These are phyloP conservation scores for Trametes punicea DNA, from an alignment of 768 basidiomycete genomes.

Conservation along the genomic window DNA sequence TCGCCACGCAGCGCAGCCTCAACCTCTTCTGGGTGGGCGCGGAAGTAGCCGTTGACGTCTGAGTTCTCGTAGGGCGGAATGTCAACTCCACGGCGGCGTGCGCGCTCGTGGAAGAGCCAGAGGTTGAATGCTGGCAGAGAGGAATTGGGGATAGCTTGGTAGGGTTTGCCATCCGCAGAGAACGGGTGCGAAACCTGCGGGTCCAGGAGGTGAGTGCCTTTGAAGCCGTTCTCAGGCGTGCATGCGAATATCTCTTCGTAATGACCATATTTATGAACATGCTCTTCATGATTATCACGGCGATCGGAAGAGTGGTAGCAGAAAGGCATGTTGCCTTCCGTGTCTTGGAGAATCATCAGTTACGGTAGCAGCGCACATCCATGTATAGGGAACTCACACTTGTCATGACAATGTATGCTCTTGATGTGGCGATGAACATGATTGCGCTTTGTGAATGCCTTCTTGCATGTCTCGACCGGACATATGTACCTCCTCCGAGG, in stretches of 20 bases:
- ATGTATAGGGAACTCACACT: conserved; percentile 57
- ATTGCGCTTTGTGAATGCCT: conserved; percentile 75
- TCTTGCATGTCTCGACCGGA: conserved; percentile 66
- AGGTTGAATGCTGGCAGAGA: neutral
- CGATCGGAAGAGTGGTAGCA: conserved; percentile 74
- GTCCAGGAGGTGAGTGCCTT: conserved; percentile 15
- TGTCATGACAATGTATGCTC: conserved; percentile 78
- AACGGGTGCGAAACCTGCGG: neutral
- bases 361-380: no score
- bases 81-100: neutral
- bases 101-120: conserved; percentile 5
- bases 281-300: conserved; percentile 75
- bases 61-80: neutral
- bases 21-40: conserved; percentile 8
- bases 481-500: conserved; percentile 56
- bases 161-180: conserved; percentile 5
- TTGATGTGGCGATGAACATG: conserved; percentile 81
- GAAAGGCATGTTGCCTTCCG: conserved; percentile 50
- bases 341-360: no score
- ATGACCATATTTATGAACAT: conserved; percentile 57
- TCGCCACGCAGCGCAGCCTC: conserved; percentile 1
- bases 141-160: conserved; percentile 1
- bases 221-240: conserved; percentile 16
- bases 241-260: conserved; percentile 18
- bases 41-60: conserved; percentile 9